Base-by-base conservation (phyloP, 2,329 filamentous ascomycete species). In the Xylariaceae sp. region DNA sequence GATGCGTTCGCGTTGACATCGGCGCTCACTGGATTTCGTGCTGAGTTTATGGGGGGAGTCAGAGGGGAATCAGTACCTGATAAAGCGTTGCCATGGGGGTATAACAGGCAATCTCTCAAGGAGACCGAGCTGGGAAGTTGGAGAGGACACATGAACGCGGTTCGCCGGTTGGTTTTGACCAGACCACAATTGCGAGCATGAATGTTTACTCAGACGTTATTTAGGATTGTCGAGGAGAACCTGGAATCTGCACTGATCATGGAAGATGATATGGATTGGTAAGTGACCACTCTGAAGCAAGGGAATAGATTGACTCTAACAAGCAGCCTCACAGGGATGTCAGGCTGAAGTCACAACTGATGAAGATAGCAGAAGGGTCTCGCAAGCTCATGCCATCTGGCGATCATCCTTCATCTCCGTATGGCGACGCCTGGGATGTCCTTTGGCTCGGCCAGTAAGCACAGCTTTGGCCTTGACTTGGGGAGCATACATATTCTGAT, bases 1-100 rank as follows among this genome's bases (percentile, higher is more conserved):
- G 76, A 80, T 66, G 71, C 69, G 3, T 62, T 80, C 15, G 62
- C 68, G 1, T 60, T 80, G 10, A 66, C 70, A 5, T 67, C 71
- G 36, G 63, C 69, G 0, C 48, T 75, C 32, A 70, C 69, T 0
- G 70, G 68, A 0, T 68, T 78, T 54, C 62, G 69, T 2, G 56
- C 76, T 0, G 68, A 76, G 6, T 76, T 68, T 58, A 56, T 76
- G 3, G 67, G 73, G 47, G 75, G 71, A 0, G 67, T 76, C 2
- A 62, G 58, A 14, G 71, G 71, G 1, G 64, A 70, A 7, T 61
- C 62, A 2, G 58, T 77, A 2, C 56, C 62, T 1, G 68, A 75
- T 43, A 75, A 75, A 52, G 67, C 72, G 4, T 45, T 74, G 11
- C 74, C 73, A 0, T 62, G 62, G 42, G 66, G 56, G 1, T 51